A percentile compares a stretch with the other conserved stretches of the same genome.
Conservation (phyloP, 495 filamentous ascomycete species). For the Lasiosphaeris hirsuta region DNA sequence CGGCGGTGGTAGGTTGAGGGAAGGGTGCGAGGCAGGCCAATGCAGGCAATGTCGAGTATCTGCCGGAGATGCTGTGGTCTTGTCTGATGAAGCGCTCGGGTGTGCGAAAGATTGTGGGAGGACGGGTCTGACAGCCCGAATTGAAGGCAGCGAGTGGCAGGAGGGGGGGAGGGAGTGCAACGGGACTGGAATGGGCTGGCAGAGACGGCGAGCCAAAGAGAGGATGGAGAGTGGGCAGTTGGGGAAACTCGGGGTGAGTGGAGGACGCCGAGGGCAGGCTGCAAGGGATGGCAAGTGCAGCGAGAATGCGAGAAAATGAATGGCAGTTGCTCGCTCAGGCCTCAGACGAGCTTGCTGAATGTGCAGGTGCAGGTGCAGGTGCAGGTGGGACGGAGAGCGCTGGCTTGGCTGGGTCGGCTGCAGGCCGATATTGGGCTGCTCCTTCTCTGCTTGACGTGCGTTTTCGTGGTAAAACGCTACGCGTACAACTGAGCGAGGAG, state of each 20-base stretch:
- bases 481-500: slow-evolving; percentile 17
- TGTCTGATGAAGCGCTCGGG: slow-evolving; percentile 19
- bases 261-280: too few relatives aligned
- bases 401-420: slow-evolving; percentile 17
- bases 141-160: slow-evolving; percentile 32
- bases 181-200: slow-evolving; percentile 12
- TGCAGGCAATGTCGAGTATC: slow-evolving; percentile 7
- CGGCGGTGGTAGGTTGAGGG: not conserved
- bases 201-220: slow-evolving; percentile 19
- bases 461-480: slow-evolving; percentile 36
- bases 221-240: slow-evolving; percentile 1
- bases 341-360: slow-evolving; percentile 27
- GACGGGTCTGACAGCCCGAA: slow-evolving; percentile 22
- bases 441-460: slow-evolving; percentile 23
- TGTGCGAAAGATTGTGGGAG: slow-evolving; percentile 21
- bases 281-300: slow-evolving; percentile 11
- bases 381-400: not conserved
- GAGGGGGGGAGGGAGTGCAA: slow-evolving; percentile 11
- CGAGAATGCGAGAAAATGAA: slow-evolving; percentile 14
- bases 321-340: slow-evolving; percentile 30
- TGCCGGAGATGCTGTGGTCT: slow-evolving; percentile 10
- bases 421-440: slow-evolving; percentile 21
- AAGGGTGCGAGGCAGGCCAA: slow-evolving; percentile 1
- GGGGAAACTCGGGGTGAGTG: slow-evolving; percentile 5
- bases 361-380: too few relatives aligned